phyloP scores from a whole-genome alignment of 441 rosid species.

The Manihot esculenta region DNA sequence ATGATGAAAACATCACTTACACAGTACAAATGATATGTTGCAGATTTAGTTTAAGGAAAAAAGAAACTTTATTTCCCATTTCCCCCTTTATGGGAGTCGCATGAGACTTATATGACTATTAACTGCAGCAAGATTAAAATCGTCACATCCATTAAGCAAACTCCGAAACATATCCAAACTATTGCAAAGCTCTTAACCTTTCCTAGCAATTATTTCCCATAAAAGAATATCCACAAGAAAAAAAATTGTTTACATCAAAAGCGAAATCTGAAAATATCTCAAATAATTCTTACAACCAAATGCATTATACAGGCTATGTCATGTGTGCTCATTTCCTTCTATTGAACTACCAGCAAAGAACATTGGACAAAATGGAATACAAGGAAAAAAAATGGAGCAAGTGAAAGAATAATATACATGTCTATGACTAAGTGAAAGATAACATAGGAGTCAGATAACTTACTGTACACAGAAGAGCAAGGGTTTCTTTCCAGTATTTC shows the following conservation, averaged over 20 bases:
- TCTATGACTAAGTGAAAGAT: not conserved
- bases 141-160: not conserved
- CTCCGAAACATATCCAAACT: too few relatives aligned
- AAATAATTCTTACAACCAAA: not conserved
- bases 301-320: not conserved
- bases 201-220: too few relatives aligned
- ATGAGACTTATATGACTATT: not conserved
- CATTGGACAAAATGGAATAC: not conserved
- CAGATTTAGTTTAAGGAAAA: not conserved
- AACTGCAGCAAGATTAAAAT: conserved; percentile 2
- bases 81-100: not conserved
- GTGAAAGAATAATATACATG: not conserved
- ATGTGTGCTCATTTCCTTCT: not conserved
- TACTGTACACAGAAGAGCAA: conserved; percentile 92
- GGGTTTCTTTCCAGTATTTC: conserved; percentile 97
- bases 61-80: not conserved
- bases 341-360: not conserved
- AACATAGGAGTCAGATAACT: conserved; percentile 34
- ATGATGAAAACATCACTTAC: conserved; percentile 18
- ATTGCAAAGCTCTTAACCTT: too few relatives aligned
- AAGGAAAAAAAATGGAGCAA: conserved; percentile 1
- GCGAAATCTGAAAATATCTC: not conserved
- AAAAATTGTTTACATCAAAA: not conserved
- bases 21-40: not conserved
- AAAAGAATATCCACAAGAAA: not conserved